Conservation (phyloP, 257 asterid genomes). For the Solanum infundibuliforme region DNA sequence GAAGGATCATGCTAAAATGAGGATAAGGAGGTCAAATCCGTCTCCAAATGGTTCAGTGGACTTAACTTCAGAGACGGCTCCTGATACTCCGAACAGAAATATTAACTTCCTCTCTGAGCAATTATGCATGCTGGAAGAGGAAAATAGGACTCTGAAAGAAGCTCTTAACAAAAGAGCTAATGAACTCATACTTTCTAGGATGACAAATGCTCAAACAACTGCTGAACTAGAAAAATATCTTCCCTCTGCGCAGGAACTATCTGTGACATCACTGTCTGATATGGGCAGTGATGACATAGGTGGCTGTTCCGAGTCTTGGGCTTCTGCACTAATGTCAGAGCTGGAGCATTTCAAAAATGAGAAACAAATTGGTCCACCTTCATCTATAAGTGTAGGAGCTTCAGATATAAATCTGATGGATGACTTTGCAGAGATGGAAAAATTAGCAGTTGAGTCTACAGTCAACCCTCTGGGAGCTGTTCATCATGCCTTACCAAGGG, state of each 20-base stretch:
- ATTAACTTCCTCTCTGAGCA: slow-evolving; percentile 37
- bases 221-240: slow-evolving; percentile 19
- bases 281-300: slow-evolving; percentile 59
- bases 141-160: slow-evolving; percentile 43
- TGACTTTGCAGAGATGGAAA: slow-evolving; percentile 94
- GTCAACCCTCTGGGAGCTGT: slow-evolving; percentile 26
- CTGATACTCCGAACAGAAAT: slow-evolving; percentile 25
- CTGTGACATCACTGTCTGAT: slow-evolving; percentile 42
- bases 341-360: slow-evolving; percentile 45
- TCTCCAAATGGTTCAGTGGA: slow-evolving; percentile 23
- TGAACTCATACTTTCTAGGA: slow-evolving; percentile 15
- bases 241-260: slow-evolving; percentile 17
- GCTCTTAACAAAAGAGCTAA: slow-evolving; percentile 26
- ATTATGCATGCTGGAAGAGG: slow-evolving; percentile 43
- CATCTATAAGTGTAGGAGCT: slow-evolving; percentile 30
- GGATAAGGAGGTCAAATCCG: slow-evolving; percentile 40
- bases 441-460: slow-evolving; percentile 42
- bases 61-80: slow-evolving; percentile 16
- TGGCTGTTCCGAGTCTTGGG: slow-evolving; percentile 58
- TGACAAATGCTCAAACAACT: slow-evolving; percentile 4
- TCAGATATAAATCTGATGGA: slow-evolving; percentile 72
- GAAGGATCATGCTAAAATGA: slow-evolving; percentile 28
- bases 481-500: slow-evolving; percentile 24
- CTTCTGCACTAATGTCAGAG: slow-evolving; percentile 55
- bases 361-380: slow-evolving; percentile 23